Conservation (phyloP, 495 filamentous ascomycete species). For the Lophium mytilinum region DNA sequence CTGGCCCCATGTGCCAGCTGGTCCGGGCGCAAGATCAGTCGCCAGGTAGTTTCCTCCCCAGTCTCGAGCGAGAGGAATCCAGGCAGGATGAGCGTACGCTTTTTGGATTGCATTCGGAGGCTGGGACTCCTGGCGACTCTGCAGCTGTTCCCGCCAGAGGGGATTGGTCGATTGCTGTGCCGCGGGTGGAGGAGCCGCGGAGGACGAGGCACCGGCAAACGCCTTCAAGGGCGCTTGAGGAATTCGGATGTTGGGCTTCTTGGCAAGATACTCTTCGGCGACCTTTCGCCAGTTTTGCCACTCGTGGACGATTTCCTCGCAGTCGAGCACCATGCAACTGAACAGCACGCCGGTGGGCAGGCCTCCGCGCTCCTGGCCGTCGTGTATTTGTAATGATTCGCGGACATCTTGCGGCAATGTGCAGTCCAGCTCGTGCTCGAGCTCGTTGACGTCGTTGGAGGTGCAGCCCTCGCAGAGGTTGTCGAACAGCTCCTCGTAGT, state of each 20-base stretch:
- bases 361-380: slow-evolving; percentile 92
- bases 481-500: slow-evolving; percentile 90
- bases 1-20: slow-evolving; percentile 87
- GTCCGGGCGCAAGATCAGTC: slow-evolving; percentile 87
- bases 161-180: slow-evolving; percentile 43
- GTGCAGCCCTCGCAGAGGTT: slow-evolving; percentile 88
- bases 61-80: slow-evolving; percentile 93
- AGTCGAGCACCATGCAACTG: slow-evolving; percentile 89
- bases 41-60: slow-evolving; percentile 98
- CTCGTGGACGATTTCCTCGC: slow-evolving; percentile 96
- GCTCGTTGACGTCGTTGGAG: slow-evolving; percentile 88
- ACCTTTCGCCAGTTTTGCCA: slow-evolving; percentile 95
- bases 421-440: slow-evolving; percentile 94
- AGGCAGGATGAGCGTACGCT: slow-evolving; percentile 86
- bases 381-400: slow-evolving; percentile 83
- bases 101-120: slow-evolving; percentile 81
- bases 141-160: slow-evolving; percentile 78
- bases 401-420: slow-evolving; percentile 88
- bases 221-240: slow-evolving; percentile 57
- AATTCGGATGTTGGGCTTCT: slow-evolving; percentile 37
- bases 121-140: slow-evolving; percentile 78
- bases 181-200: slow-evolving; percentile 30
- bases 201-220: slow-evolving; percentile 53
- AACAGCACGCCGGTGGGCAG: slow-evolving; percentile 89
- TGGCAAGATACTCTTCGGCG: slow-evolving; percentile 73